Base-by-base conservation (phyloP, 2,329 filamentous ascomycete species). In the Cercospora nicotianae region DNA sequence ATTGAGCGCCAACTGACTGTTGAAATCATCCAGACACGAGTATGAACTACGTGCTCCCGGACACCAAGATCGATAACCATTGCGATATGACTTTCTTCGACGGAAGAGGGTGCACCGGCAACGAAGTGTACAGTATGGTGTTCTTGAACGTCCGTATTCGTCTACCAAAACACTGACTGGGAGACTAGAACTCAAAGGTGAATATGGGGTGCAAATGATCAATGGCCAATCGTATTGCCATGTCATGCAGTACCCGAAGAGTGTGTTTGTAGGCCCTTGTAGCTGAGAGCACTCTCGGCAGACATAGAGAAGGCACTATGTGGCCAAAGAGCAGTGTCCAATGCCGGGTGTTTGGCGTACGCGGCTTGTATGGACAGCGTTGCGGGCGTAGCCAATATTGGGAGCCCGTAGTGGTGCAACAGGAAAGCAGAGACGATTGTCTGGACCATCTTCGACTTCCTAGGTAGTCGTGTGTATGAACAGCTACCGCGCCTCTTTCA, bases 211-310 rank as follows among this genome's bases (percentile, higher is more conserved):
- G 31, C 31, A 61, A 16, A 23, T 61, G 59, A 61, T 61, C 33
- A 61, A 61, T 28, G 59, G n/a, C 9, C 59, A 61, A 10, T 61
- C 59, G 16, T 61, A 26, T n/a, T 61, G 59, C 33, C 59, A 61
- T 61, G 31, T 39, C 20, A 39, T 61, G 59, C n/a, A 61, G 12
- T 61, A 42, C 23, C 31, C 59, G 1, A 61, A 61, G 12, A 39
- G 31, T 36, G 59, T 61, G 13, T 42, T 39, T 23, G 23, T 61
- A 23, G 59, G 59, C 9, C 59, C 59, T 9, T 61, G 59, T 45
- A 42, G 31, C n/a, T 60, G 12, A 60, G 57, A 48, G 45, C 45
- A 12, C 45, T 23, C 45, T 48, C 45, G 45, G 9, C 3, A 48
- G 4, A 20, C 9, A 7, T 48, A 1, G 45, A 48, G 20, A 20